These are phyloP conservation scores for Candida yuanshanica DNA, from an alignment of 805 yeast genomes.

Conservation along the genomic window DNA sequence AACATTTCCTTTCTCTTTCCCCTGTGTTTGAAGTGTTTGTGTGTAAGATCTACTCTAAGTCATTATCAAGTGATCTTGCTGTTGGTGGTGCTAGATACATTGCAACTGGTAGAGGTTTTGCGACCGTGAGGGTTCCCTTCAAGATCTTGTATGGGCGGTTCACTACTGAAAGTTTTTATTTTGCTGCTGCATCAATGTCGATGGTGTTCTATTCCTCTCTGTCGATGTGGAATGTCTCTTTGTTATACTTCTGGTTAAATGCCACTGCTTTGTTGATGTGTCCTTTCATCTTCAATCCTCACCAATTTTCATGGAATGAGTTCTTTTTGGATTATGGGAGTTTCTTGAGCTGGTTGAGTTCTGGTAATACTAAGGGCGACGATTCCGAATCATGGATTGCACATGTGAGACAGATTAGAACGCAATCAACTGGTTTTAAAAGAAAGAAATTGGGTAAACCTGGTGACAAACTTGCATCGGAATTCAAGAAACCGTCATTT, in stretches of 20 bases:
- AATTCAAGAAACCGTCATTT: slow-evolving; percentile 45
- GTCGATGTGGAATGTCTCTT: slow-evolving; percentile 55
- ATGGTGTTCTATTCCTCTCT: slow-evolving; percentile 52
- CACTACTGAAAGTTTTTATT: slow-evolving; percentile 60
- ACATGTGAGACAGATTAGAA: slow-evolving; percentile 44
- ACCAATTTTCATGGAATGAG: slow-evolving; percentile 58
- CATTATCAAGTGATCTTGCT: slow-evolving; percentile 60
- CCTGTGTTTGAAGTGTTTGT: slow-evolving; percentile 78
- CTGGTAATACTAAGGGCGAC: slow-evolving; percentile 41
- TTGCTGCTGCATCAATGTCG: slow-evolving; percentile 49
- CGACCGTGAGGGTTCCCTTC: slow-evolving; percentile 67
- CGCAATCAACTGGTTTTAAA: slow-evolving; percentile 53
- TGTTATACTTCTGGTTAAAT: slow-evolving; percentile 61
- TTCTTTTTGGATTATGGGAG: slow-evolving; percentile 55
- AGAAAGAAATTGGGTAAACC: slow-evolving; percentile 32
- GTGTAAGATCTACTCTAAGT: slow-evolving; percentile 68
- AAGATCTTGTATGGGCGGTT: slow-evolving; percentile 61
- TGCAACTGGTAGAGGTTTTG: slow-evolving; percentile 80
- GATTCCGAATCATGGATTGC: slow-evolving; percentile 37
- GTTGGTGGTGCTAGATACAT: slow-evolving; percentile 80
- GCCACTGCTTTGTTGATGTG: slow-evolving; percentile 47
- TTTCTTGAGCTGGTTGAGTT: slow-evolving; percentile 37
- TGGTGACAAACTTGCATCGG: slow-evolving; percentile 36
- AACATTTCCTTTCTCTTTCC: slow-evolving; percentile 66
- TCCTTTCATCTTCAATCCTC: slow-evolving; percentile 62